These are phyloP conservation scores for Saccharomycopsis sp. DNA, from an alignment of 805 yeast genomes.

Conservation along the genomic window DNA sequence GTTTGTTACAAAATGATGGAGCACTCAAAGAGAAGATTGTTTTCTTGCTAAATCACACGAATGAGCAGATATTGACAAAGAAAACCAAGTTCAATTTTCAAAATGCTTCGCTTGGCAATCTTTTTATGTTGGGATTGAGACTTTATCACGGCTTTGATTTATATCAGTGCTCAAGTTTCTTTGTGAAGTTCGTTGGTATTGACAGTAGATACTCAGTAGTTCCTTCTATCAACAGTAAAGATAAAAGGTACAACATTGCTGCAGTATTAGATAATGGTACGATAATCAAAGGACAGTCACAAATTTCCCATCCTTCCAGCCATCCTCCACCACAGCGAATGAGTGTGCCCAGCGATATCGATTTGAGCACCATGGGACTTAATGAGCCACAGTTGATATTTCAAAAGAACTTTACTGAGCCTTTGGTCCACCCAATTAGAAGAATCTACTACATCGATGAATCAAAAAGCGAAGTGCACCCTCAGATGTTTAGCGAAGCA, in stretches of 20 bases:
- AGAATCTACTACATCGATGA: conserved; percentile 76
- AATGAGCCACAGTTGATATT: conserved; percentile 56
- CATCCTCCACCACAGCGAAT: conserved; percentile 8
- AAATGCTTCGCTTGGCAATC: conserved; percentile 76
- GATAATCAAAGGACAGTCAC: conserved; percentile 82
- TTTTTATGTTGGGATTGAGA: conserved; percentile 74
- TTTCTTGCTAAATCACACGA: conserved; percentile 4
- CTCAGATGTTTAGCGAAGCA: conserved; percentile 26
- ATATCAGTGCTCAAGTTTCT: conserved; percentile 9
- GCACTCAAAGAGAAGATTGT: conserved; percentile 1
- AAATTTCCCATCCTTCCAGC: conserved; percentile 75
- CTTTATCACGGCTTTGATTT: conserved; percentile 45
- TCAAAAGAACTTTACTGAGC: conserved; percentile 47
- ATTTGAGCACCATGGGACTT: conserved; percentile 21
- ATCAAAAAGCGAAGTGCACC: conserved; percentile 78
- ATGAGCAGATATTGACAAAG: conserved; percentile 46
- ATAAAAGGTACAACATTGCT: conserved; percentile 69
- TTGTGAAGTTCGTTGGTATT: conserved; percentile 11
- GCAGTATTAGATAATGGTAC: conserved; percentile 63
- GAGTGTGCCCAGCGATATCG: conserved; percentile 23
- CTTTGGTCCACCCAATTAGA: conserved; percentile 65
- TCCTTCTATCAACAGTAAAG: conserved; percentile 14
- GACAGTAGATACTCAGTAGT: conserved; percentile 9
- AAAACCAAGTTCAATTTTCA: conserved; percentile 63
- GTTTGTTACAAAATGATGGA: conserved; percentile 44